Base-by-base conservation (phyloP, 176 grass and related monocot genomes). In the Oryza longistaminata region DNA sequence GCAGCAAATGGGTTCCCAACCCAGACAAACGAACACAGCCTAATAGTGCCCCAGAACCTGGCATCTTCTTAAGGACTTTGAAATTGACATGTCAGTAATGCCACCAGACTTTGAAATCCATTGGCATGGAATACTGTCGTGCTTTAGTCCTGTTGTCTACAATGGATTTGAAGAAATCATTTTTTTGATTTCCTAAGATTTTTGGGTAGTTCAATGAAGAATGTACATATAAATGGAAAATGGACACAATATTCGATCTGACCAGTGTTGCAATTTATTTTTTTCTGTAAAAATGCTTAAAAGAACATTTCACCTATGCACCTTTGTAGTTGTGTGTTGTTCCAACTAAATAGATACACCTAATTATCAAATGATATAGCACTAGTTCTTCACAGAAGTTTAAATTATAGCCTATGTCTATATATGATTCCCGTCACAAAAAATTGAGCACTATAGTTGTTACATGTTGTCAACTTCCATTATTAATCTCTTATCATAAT, bases 141-240 rank as follows among this genome's bases (percentile, higher is more conserved):
- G 68, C 37, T 66, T 58, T 40, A 62, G n/a, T 55, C 21, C 39
- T 43, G 46, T 40, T 71, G 71, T 61, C 29, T 6, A 39, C 34
- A 16, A 61, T 71, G 33, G 33, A 71, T 55, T 71, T 22, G 46
- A 52, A 2, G 44, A 77, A 77, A 81, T 8, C 60, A 27, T 50
- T 45, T 21, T 52, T 64, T 45, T 33, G 50, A 27, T 9, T 19
- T 71, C 35, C 64, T 34, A 39, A 29, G 66, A 61, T 69, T 50
- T 52, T 71, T 79, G 15, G 42, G n/a, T 81, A 68, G 27, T 65
- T 69, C 69, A 66, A 68, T 50, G 27, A 68, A 69, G n/a, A 40
- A 68, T 81, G 27, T 52, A 53, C 26, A 70, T 5, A 16, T 24
- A 81, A 27, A 45, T 60, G 17, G 68, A 68, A 78, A 22, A 29